These are phyloP conservation scores for Decorospora gaudefroyi DNA, from an alignment of 2,329 filamentous ascomycete species.

Conservation along the genomic window DNA sequence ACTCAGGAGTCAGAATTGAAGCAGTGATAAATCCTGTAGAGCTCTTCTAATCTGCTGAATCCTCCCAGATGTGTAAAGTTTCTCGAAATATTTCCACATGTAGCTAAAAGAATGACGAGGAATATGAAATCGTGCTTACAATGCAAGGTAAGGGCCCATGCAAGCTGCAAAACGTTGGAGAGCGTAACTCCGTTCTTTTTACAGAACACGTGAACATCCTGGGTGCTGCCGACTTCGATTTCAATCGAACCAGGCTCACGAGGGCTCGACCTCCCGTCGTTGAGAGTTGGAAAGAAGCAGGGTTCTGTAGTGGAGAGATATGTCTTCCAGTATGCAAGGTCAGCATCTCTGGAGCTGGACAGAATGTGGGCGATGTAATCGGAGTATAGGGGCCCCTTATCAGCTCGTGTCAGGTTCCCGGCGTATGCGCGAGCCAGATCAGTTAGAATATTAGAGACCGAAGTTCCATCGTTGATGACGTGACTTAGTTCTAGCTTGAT, in stretches of 20 bases:
- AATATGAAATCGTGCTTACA: conserved; percentile 11
- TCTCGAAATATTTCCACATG: no score
- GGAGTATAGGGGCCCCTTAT: conserved; percentile 46
- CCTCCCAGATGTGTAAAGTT: no score
- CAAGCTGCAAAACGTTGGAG: conserved; percentile 57
- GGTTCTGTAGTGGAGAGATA: conserved; percentile 53
- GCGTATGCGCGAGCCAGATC: conserved; percentile 55
- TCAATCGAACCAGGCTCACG: conserved; percentile 47
- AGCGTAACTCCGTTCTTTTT: conserved; percentile 52
- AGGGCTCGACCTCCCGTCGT: conserved; percentile 43
- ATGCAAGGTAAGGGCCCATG: conserved; percentile 58
- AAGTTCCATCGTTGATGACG: conserved; percentile 57
- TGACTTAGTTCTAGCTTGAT: conserved; percentile 58
- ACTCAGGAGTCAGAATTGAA: no score
- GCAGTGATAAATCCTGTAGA: no score
- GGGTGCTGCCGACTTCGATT: conserved; percentile 44
- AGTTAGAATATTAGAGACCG: conserved; percentile 54
- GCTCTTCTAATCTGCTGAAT: no score
- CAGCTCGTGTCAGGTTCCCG: conserved; percentile 46
- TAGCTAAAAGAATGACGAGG: no score
- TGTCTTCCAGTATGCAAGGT: conserved; percentile 53
- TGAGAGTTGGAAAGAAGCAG: conserved; percentile 53
- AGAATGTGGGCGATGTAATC: conserved; percentile 46
- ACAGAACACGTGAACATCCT: conserved; percentile 44
- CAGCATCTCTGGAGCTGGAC: conserved; percentile 35